Evolutionary conservation across 163 green algal genomes (phyloP), one percentile per base, ranked within the genome.

Genomic region (Scenedesmus sp.): DNA sequence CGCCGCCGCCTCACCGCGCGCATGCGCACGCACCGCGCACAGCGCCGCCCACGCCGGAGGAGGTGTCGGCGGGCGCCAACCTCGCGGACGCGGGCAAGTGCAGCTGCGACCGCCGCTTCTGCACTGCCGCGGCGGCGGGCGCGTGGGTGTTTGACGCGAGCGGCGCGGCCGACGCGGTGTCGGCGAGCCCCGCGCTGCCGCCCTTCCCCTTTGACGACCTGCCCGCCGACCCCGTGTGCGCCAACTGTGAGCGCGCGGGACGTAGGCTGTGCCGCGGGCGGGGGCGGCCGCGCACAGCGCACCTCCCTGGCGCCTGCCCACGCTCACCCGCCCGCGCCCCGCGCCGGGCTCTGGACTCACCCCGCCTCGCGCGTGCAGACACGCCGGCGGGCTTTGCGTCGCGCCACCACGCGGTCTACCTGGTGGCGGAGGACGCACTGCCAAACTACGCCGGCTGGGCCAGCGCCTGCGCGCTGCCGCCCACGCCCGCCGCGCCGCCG

Each of bases 381-480:
- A 24, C 26, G 29, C 45, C 50, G 22, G 11, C 45, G 22, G 7
- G 28, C 28, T 31, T 54, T 24, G 60, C 77, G 0, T 78, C 80
- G 2, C 34, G 28, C 2, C 18, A 64, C 20, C 83, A 85, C 42
- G 17, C 70, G 5, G 26, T 88, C 5, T 88, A 87, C 70, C 36
- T 88, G 29, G 36, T 84, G 44, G 83, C 83, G 5, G 66, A 82
- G 15, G 83, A 88, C 58, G 60, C 82, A 45, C 47, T 85, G 48
- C 83, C 83, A 14, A 88, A 70, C 26, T 88, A 88, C 75, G 70
- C 76, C 18, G 75, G 57, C 63, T 88, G 83, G 83, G 69, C 28
- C 60, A 76, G 81, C 9, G 63, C 22, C 53, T 88, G 83, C 75
- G 60, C 1, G 15, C 56, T 78, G 54, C 83, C 74, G 6, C 0